phyloP scores from a whole-genome alignment of 2,329 filamentous ascomycete genomes.

The Colletotrichum theobromicola region DNA sequence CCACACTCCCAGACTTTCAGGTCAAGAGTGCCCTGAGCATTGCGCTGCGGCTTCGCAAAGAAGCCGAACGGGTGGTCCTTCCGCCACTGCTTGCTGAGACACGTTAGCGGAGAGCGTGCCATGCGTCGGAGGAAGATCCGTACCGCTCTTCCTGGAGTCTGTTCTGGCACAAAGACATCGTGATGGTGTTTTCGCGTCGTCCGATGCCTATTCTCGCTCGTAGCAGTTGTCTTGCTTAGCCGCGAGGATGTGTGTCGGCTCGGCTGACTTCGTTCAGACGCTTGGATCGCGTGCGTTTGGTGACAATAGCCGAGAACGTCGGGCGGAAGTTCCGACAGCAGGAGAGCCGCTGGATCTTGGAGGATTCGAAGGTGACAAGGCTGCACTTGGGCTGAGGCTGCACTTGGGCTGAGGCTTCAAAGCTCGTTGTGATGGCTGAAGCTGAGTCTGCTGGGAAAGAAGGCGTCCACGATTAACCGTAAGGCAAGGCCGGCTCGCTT shows the following conservation, averaged over 20 bases:
- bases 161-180: slow-evolving; percentile 88
- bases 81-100: slow-evolving; percentile 88
- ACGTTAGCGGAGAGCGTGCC: slow-evolving; percentile 23
- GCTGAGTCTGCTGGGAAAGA: background rate
- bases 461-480: background rate
- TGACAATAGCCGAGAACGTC: background rate
- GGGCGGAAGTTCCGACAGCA: background rate
- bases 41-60: slow-evolving; percentile 87
- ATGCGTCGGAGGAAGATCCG: slow-evolving; percentile 31
- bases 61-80: slow-evolving; percentile 98
- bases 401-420: background rate
- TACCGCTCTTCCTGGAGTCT: slow-evolving; percentile 88
- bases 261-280: background rate
- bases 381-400: background rate
- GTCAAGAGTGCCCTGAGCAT: slow-evolving; percentile 77
- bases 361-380: background rate
- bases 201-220: background rate
- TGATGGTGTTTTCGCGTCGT: slow-evolving; percentile 10
- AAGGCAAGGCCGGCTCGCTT: slow-evolving; percentile 2
- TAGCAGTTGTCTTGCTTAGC: background rate
- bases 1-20: slow-evolving; percentile 97
- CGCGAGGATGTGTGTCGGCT: background rate
- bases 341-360: background rate
- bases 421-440: background rate
- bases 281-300: background rate